Conservation (phyloP, 495 filamentous ascomycete species). For the Gamarada debralockiae region DNA sequence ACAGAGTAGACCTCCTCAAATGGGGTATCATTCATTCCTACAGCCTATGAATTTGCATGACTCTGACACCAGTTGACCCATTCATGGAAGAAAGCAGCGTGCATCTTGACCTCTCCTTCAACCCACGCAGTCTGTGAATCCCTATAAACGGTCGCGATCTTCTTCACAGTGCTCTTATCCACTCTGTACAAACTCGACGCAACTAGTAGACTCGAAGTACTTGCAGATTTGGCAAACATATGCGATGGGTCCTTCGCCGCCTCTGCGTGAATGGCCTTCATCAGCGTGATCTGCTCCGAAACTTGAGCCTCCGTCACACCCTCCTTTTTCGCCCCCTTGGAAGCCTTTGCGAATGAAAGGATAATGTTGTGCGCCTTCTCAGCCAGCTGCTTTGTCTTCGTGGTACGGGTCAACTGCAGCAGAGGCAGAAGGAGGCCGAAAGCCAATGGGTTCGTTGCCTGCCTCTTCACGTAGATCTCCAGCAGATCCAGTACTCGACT, state of each 20-base stretch:
- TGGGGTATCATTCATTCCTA: too few relatives aligned
- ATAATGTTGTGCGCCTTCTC: slow-evolving; percentile 69
- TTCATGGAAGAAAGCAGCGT: slow-evolving; percentile 45
- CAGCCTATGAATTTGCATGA: slow-evolving; percentile 28
- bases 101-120: slow-evolving; percentile 41
- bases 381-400: slow-evolving; percentile 65
- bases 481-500: slow-evolving; percentile 85
- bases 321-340: slow-evolving; percentile 41
- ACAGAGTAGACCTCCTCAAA: too few relatives aligned
- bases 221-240: slow-evolving; percentile 44
- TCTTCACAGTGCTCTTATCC: slow-evolving; percentile 28
- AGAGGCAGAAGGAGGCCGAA: slow-evolving; percentile 42
- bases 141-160: slow-evolving; percentile 38
- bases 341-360: slow-evolving; percentile 62
- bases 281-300: slow-evolving; percentile 47
- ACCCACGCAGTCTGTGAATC: slow-evolving; percentile 41
- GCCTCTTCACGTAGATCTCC: slow-evolving; percentile 78
- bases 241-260: slow-evolving; percentile 55
- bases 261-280: slow-evolving; percentile 69
- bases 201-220: slow-evolving; percentile 43
- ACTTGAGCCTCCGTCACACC: slow-evolving; percentile 20
- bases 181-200: slow-evolving; percentile 36
- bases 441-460: slow-evolving; percentile 59
- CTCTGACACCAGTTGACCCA: slow-evolving; percentile 58
- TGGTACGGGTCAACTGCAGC: slow-evolving; percentile 52